phyloP scores from a whole-genome alignment of 257 asterid species.

The Solanum neorickii region DNA sequence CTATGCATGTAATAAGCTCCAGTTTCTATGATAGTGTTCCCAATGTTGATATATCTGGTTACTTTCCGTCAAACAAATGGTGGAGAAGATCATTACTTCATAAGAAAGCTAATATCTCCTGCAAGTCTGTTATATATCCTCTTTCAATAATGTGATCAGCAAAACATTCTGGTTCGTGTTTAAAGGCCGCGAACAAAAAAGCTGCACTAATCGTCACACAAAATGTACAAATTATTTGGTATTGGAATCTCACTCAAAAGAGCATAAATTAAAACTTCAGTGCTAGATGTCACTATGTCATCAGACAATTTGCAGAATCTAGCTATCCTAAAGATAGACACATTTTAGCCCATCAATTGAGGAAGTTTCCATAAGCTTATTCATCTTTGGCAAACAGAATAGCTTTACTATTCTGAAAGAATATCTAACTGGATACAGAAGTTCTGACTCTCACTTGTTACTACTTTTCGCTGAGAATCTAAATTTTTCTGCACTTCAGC shows the following conservation, averaged over 20 bases:
- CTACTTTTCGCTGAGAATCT: neutral
- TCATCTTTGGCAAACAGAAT: neutral
- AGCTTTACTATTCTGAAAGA: neutral
- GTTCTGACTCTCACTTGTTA: neutral
- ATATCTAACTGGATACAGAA: neutral
- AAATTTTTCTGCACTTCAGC: neutral
- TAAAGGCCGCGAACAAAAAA: neutral
- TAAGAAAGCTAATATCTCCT: neutral
- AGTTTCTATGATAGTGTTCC: neutral
- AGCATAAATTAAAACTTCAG: neutral
- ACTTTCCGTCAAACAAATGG: neutral
- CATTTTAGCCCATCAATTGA: neutral
- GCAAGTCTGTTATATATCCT: neutral
- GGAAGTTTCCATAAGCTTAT: neutral
- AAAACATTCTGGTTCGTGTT: neutral
- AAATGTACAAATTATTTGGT: no score
- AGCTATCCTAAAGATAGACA: neutral
- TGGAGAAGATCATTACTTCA: neutral
- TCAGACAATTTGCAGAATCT: neutral
- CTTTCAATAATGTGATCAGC: neutral
- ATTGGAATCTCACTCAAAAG: neutral
- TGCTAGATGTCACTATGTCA: neutral
- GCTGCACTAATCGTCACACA: no score
- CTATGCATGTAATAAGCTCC: neutral
- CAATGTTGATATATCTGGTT: neutral